Evolutionary conservation across 2,329 filamentous ascomycete species (phyloP).

Genomic region (Arthrinium phaeospermum): DNA sequence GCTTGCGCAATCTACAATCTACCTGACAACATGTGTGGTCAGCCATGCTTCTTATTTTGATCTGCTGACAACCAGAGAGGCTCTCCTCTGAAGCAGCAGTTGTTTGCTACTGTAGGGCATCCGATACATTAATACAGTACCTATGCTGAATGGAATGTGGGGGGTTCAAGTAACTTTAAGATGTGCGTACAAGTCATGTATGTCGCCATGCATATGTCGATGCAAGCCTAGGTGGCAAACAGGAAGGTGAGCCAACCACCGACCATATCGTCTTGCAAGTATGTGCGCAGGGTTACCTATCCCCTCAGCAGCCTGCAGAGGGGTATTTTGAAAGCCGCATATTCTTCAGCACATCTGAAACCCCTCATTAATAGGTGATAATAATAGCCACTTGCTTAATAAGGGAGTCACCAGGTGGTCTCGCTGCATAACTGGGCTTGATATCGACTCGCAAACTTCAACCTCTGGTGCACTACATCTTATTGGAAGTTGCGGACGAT

Average conservation of each 20-base stretch:
- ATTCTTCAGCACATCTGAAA: neutral
- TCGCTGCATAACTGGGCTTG: neutral
- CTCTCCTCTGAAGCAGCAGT: neutral
- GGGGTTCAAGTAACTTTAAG: neutral
- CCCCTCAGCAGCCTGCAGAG: neutral
- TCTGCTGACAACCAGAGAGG: neutral
- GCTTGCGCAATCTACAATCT: too few species aligned
- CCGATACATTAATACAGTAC: neutral
- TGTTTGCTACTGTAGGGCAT: neutral
- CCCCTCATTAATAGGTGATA: neutral
- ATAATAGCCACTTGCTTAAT: neutral
- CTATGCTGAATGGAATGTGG: neutral
- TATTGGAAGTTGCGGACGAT: neutral
- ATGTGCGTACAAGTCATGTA: neutral
- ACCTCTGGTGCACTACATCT: neutral
- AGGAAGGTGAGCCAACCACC: neutral
- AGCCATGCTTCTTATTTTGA: neutral
- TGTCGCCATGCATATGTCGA: neutral
- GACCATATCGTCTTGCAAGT: neutral
- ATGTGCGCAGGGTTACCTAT: neutral
- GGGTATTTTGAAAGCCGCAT: neutral
- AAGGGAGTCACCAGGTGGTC: neutral
- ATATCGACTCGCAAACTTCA: neutral
- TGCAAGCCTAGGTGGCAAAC: slow-evolving; percentile 6
- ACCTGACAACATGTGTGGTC: neutral